Percentiles rank a stretch among this genome's conserved stretches.
Conservation (phyloP, 768 basidiomycete genomes). For the Naganishia vaughanmartiniae region DNA sequence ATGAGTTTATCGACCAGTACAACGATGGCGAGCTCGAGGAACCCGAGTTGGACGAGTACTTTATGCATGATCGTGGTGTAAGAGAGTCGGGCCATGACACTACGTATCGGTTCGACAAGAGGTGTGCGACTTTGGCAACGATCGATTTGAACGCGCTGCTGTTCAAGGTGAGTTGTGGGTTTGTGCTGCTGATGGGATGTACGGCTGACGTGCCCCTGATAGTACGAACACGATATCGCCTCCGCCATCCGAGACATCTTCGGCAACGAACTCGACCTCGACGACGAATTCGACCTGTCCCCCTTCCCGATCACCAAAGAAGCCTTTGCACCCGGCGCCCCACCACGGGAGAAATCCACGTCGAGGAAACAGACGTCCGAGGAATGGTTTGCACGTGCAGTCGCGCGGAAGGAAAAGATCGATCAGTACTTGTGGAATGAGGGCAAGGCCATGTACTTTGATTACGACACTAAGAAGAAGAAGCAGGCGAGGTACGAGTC, state of each 20-base stretch:
- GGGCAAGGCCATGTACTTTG: conserved; percentile 87
- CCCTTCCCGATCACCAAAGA: conserved; percentile 69
- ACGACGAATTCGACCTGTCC: conserved; percentile 84
- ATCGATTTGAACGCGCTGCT: conserved; percentile 92
- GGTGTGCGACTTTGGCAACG: conserved; percentile 92
- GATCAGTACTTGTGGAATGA: conserved; percentile 97
- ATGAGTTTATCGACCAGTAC: conserved; percentile 96
- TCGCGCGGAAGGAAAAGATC: conserved; percentile 75
- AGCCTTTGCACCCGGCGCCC: conserved; percentile 56
- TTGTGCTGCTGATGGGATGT: no score
- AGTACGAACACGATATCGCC: conserved; percentile 96
- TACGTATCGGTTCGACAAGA: conserved; percentile 94
- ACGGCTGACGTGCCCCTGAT: background rate
- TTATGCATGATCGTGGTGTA: conserved; percentile 92
- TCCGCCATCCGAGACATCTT: conserved; percentile 94
- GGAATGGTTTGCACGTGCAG: conserved; percentile 91
- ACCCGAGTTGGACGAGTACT: conserved; percentile 91
- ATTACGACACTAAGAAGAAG: conserved; percentile 89
- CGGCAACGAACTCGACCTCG: conserved; percentile 83
- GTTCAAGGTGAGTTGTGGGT: conserved; percentile 62
- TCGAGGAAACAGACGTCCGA: conserved; percentile 64
- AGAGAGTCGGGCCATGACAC: conserved; percentile 96
- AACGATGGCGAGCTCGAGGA: conserved; percentile 78
- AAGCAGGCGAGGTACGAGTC: conserved; percentile 92
- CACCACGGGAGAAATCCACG: conserved; percentile 41